A percentile compares a stretch with the other conserved stretches of the same genome.
phyloP scores from a whole-genome alignment of 1,139 yeast genomes.

The Saccharomyces hybrid region DNA sequence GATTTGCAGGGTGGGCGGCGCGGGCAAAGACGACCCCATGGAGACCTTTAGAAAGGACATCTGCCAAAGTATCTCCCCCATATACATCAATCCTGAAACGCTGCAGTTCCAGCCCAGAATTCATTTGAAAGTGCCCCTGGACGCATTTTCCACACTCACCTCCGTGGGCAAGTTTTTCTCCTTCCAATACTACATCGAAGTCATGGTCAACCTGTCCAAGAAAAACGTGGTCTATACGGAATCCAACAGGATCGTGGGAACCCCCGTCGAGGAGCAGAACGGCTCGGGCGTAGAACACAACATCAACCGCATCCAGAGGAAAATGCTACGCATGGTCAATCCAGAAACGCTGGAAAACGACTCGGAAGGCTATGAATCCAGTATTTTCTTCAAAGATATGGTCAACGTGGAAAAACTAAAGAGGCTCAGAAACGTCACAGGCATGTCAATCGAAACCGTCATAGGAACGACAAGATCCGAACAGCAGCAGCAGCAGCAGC shows the following conservation, averaged over 20 bases:
- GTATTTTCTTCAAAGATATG: constrained; percentile 36
- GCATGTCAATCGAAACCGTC: constrained; percentile 67
- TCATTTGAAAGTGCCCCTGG: constrained; percentile 67
- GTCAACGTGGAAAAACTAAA: constrained; percentile 74
- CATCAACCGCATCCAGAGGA: constrained; percentile 13
- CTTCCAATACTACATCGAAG: constrained; percentile 81
- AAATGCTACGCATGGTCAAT: constrained; percentile 11
- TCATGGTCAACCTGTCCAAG: constrained; percentile 59
- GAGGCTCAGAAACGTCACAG: constrained; percentile 65
- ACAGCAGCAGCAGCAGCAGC: constrained; percentile 5
- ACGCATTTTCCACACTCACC: constrained; percentile 78
- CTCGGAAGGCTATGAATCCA: constrained; percentile 14
- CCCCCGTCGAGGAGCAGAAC: neutral
- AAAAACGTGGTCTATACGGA: constrained; percentile 33
- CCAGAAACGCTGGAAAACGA: constrained; percentile 8
- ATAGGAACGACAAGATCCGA: constrained; percentile 64
- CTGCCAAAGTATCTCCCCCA: constrained; percentile 67
- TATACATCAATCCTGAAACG: constrained; percentile 66
- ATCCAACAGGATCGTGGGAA: constrained; percentile 20
- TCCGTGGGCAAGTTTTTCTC: constrained; percentile 61
- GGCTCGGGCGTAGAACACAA: constrained; percentile 7
- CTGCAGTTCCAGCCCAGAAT: constrained; percentile 53
- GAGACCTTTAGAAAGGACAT: constrained; percentile 83
- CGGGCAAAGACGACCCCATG: constrained; percentile 47
- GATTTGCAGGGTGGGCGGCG: constrained; percentile 67